Conservation (phyloP, 805 yeast species). For the Phaffomyces antillensis region DNA sequence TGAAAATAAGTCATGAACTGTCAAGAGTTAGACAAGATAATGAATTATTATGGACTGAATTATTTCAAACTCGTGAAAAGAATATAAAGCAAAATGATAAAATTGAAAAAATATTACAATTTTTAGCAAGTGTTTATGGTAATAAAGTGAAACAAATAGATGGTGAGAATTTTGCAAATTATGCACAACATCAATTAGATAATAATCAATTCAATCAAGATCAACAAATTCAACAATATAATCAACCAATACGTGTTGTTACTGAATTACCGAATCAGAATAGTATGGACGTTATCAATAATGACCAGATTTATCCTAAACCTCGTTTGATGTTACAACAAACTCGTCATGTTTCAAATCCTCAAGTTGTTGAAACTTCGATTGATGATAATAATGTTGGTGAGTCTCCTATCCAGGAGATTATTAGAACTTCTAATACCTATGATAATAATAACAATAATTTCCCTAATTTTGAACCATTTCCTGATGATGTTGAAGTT, state of each 20-base stretch:
- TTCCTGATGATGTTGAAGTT: neutral
- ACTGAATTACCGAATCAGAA: neutral
- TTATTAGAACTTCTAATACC: conserved; percentile 13
- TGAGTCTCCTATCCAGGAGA: conserved; percentile 19
- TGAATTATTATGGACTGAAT: conserved; percentile 87
- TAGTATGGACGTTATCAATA: neutral
- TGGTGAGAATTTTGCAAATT: conserved; percentile 6
- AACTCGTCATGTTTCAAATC: conserved; percentile 10
- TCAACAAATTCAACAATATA: conserved; percentile 4
- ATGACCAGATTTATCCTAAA: conserved; percentile 3
- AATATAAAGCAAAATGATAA: conserved; percentile 83
- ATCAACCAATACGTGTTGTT: neutral
- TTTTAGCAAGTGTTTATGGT: conserved; percentile 64
- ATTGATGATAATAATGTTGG: neutral
- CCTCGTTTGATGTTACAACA: conserved; percentile 19
- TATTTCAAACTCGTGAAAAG: conserved; percentile 73
- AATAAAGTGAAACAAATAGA: conserved; percentile 19
- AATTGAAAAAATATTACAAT: conserved; percentile 77
- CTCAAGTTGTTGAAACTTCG: too few species aligned
- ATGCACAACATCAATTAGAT: conserved; percentile 6
- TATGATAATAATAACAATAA: neutral
- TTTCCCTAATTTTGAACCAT: neutral
- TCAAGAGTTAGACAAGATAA: conserved; percentile 80
- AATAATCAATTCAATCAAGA: conserved; percentile 2
- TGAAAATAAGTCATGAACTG: conserved; percentile 77